Conservation (phyloP, 805 yeast genomes). For the Monosporozyma aerobia region DNA sequence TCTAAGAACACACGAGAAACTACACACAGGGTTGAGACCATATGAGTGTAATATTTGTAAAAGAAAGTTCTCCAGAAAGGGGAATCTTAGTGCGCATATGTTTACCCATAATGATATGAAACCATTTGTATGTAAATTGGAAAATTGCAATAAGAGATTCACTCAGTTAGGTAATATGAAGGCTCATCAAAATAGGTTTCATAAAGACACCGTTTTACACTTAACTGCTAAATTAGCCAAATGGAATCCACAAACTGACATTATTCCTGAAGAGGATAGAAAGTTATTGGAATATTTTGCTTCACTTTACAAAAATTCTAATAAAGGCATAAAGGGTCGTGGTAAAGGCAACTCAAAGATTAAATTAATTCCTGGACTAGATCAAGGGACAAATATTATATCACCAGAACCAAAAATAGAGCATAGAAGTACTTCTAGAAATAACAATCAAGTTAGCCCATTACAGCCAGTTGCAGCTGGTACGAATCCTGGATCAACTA, state of each 20-base stretch:
- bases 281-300: slow-evolving; percentile 71
- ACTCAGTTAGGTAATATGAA: slow-evolving; percentile 91
- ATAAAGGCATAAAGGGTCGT: slow-evolving; percentile 50
- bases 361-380: background rate
- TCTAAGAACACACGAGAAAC: slow-evolving; percentile 69
- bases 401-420: background rate
- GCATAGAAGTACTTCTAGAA: background rate
- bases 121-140: slow-evolving; percentile 73
- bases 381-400: background rate
- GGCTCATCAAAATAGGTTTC: slow-evolving; percentile 89
- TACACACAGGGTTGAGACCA: slow-evolving; percentile 91
- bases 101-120: slow-evolving; percentile 70
- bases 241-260: slow-evolving; percentile 48
- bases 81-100: slow-evolving; percentile 82
- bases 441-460: background rate
- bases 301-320: slow-evolving; percentile 73
- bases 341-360: slow-evolving; percentile 1
- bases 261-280: slow-evolving; percentile 52
- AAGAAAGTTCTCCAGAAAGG: slow-evolving; percentile 77
- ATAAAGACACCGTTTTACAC: slow-evolving; percentile 54
- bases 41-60: slow-evolving; percentile 70
- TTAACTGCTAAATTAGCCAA: slow-evolving; percentile 62
- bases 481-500: background rate
- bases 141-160: slow-evolving; percentile 72
- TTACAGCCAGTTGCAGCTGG: background rate